A percentile compares a stretch with the other conserved stretches of the same genome.
Conservation (phyloP, 1,284 basidiomycete species). For the Cystobasidiaceae sp. region DNA sequence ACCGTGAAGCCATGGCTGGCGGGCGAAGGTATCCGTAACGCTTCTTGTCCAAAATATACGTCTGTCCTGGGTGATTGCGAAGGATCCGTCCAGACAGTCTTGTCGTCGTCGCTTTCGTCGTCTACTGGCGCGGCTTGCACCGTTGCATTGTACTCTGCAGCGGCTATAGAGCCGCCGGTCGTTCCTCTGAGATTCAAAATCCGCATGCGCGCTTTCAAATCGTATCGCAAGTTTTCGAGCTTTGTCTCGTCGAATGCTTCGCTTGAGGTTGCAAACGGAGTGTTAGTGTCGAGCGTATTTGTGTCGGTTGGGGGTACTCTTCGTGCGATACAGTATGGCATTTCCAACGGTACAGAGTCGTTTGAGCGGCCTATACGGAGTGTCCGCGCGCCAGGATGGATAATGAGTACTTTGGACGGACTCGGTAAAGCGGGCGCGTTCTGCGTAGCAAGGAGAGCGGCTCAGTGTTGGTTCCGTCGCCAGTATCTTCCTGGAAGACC, state of each 20-base stretch:
- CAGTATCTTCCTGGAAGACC: not conserved
- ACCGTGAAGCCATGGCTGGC: conserved; percentile 61
- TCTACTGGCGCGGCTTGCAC: conserved; percentile 66
- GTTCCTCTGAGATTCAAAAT: conserved; percentile 78
- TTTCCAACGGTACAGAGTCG: conserved; percentile 68
- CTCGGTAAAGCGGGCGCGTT: not conserved
- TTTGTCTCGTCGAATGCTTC: conserved; percentile 62
- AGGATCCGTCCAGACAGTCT: conserved; percentile 70
- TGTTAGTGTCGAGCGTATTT: not conserved
- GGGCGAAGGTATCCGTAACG: conserved; percentile 65
- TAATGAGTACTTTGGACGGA: conserved; percentile 56
- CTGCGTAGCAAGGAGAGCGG: too few species aligned
- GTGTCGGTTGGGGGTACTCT: not conserved
- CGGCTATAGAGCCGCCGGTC: conserved; percentile 65
- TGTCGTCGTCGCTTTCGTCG: conserved; percentile 71
- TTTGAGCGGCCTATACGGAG: conserved; percentile 83
- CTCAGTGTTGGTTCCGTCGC: not conserved
- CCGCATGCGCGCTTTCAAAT: conserved; percentile 76
- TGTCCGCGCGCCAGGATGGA: conserved; percentile 86
- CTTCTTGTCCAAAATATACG: conserved; percentile 67
- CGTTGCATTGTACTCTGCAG: conserved; percentile 55
- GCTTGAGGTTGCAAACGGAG: not conserved
- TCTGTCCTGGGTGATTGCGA: conserved; percentile 49
- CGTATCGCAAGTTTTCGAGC: conserved; percentile 63
- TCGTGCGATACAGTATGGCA: conserved; percentile 72